Base-by-base conservation (phyloP, 1,139 yeast species). In the Scheffersomyces illinoinensis region DNA sequence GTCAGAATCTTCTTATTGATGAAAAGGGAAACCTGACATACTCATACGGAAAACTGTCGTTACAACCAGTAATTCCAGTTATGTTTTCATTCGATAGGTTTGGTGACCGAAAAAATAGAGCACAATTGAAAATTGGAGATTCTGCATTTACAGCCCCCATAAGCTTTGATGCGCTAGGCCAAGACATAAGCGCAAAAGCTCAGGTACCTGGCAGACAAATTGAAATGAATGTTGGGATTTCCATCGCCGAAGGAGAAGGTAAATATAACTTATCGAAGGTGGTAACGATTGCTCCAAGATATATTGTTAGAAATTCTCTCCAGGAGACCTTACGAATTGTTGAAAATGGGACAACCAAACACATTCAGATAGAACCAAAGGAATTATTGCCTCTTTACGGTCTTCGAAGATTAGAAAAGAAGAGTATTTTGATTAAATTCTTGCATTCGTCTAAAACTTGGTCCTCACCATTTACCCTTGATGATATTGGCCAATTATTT, bases 101-200 rank as follows among this genome's bases (percentile, higher is more conserved):
- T 53, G 77, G 76, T 12, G 89, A 86, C 57, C 82, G 87, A 53
- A 83, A 82, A 53, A 89, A 89, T 65, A 80, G 97, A 60, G 97
- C 96, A 0, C 71, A 83, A n/a, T 67, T 93, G 14, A 83, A 84
- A 61, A 79, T 91, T 46, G 91, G 85, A 2, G 91, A 90, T 58
- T 89, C 97, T 0, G 78, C 79, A n/a, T 85, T 91, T 87, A 90
- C 97, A 60, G 73, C 78, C 0, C 91, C 93, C 0, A 78, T 92
- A 53, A 89, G 97, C 71, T 87, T 95, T 68, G 98, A 93, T 70
- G 96, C 97, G 2, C 84, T 95, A 60, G 99, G 99, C 0, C 96
- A 92, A 65, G 79, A 88, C 0, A 82, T 84, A 53, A 96, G 92
- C 57, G 83, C 89, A 2, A 79, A 79, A 8, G 83, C 92, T 53